Conservation (phyloP, 257 asterid species). For the Linderniella brevidens region DNA sequence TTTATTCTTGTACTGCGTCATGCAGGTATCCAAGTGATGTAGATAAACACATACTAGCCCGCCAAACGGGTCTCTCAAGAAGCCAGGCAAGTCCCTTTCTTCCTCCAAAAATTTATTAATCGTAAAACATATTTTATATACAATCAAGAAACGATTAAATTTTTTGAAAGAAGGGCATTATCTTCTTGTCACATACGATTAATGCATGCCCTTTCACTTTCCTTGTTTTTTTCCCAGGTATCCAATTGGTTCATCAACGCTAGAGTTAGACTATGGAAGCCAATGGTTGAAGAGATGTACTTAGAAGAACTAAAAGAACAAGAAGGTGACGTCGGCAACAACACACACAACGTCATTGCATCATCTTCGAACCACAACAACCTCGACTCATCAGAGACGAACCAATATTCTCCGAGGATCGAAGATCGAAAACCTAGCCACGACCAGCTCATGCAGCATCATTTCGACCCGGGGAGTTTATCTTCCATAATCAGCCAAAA, state of each 20-base stretch:
- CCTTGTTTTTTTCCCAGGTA: conserved; percentile 26
- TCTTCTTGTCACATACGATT: conserved; percentile 8
- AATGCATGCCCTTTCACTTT: background rate
- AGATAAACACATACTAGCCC: conserved; percentile 87
- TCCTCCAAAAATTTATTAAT: background rate
- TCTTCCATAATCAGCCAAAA: conserved; percentile 44
- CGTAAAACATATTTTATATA: too few species aligned
- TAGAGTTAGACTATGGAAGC: conserved; percentile 91
- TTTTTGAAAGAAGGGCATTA: background rate
- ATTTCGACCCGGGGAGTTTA: conserved; percentile 63
- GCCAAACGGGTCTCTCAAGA: conserved; percentile 97
- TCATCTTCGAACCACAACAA: conserved; percentile 12
- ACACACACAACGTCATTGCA: too few species aligned
- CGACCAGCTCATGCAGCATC: conserved; percentile 28
- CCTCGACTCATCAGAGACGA: conserved; percentile 6
- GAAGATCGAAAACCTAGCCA: conserved; percentile 57
- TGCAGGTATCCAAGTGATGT: conserved; percentile 98
- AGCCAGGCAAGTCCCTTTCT: conserved; percentile 74
- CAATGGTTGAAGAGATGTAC: conserved; percentile 99
- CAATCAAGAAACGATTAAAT: background rate
- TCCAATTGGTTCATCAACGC: conserved; percentile 97
- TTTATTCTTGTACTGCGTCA: background rate
- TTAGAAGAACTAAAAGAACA: conserved; percentile 57
- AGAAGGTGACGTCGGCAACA: conserved; percentile 9
- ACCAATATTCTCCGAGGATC: conserved; percentile 10